These are phyloP conservation scores for Grosmannia clavigera DNA, from an alignment of 2,329 filamentous ascomycete species.

Conservation along the genomic window DNA sequence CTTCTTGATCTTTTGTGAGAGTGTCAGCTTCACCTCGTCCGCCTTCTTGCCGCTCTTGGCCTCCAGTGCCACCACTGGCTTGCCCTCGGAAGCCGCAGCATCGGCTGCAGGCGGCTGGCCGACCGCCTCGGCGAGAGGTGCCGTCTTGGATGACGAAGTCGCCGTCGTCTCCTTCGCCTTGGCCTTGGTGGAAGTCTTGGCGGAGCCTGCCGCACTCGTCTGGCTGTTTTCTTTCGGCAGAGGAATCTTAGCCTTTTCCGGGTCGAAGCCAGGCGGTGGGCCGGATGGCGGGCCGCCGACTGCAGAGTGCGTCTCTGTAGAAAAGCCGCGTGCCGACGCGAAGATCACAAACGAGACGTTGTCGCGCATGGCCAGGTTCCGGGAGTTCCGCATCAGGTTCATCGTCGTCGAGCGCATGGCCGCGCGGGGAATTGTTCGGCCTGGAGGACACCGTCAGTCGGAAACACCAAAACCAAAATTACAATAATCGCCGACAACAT, in stretches of 20 bases:
- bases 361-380: slow-evolving; percentile 30
- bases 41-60: slow-evolving; percentile 51
- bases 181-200: slow-evolving; percentile 21
- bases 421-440: slow-evolving; percentile 31
- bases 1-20: slow-evolving; percentile 90
- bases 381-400: slow-evolving; percentile 33
- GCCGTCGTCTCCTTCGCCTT: slow-evolving; percentile 14
- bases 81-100: slow-evolving; percentile 9
- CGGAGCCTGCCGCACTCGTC: neutral
- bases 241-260: slow-evolving; percentile 81
- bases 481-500: slow-evolving; percentile 8
- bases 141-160: neutral
- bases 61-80: slow-evolving; percentile 34
- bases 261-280: slow-evolving; percentile 82
- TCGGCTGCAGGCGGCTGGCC: slow-evolving; percentile 15
- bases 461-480: neutral
- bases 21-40: slow-evolving; percentile 65
- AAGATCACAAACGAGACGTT: slow-evolving; percentile 41
- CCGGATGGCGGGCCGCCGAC: slow-evolving; percentile 36
- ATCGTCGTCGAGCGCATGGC: slow-evolving; percentile 33
- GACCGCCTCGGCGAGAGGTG: slow-evolving; percentile 3
- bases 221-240: slow-evolving; percentile 43
- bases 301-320: slow-evolving; percentile 46
- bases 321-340: slow-evolving; percentile 42
- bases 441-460: slow-evolving; percentile 16